These are phyloP conservation scores for Fragilariopsis cylindrus DNA, from an alignment of 108 stramenopile genomes.

Conservation along the genomic window DNA sequence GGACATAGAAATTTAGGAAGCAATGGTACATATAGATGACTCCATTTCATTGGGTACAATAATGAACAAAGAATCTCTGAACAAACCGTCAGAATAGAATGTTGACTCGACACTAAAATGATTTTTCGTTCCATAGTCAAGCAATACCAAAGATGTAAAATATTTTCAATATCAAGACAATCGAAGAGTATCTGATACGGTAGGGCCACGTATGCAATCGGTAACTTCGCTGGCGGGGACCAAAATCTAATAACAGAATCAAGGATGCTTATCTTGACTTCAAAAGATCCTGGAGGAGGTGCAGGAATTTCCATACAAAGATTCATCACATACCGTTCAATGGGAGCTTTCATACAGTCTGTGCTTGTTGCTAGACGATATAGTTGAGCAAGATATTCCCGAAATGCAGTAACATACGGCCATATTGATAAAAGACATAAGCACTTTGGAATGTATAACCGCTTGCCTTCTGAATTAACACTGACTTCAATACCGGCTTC, in stretches of 20 bases:
- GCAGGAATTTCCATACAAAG: conserved; percentile 95
- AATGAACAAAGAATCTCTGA: conserved; percentile 94
- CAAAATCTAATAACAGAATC: conserved; percentile 83
- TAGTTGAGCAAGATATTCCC: conserved; percentile 87
- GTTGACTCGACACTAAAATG: conserved; percentile 76
- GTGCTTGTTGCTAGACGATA: conserved; percentile 92
- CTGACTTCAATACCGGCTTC: conserved; percentile 50
- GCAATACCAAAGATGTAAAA: conserved; percentile 77
- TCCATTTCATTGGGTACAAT: conserved; percentile 95
- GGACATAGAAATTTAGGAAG: conserved; percentile 80
- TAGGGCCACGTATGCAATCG: conserved; percentile 93
- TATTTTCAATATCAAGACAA: conserved; percentile 83
- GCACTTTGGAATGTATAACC: conserved; percentile 82
- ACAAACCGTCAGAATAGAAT: conserved; percentile 85
- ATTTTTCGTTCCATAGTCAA: conserved; percentile 89
- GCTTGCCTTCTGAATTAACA: conserved; percentile 31
- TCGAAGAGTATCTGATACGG: conserved; percentile 89
- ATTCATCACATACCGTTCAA: conserved; percentile 95
- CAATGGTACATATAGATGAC: conserved; percentile 87
- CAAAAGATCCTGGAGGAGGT: conserved; percentile 93
- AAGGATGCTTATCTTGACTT: conserved; percentile 79
- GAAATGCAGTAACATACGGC: conserved; percentile 92
- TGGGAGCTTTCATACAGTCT: conserved; percentile 83
- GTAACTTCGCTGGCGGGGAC: conserved; percentile 93
- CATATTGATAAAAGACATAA: conserved; percentile 93